Base-by-base conservation (phyloP, 148 eudicot genomes). In the Cornus florida region DNA sequence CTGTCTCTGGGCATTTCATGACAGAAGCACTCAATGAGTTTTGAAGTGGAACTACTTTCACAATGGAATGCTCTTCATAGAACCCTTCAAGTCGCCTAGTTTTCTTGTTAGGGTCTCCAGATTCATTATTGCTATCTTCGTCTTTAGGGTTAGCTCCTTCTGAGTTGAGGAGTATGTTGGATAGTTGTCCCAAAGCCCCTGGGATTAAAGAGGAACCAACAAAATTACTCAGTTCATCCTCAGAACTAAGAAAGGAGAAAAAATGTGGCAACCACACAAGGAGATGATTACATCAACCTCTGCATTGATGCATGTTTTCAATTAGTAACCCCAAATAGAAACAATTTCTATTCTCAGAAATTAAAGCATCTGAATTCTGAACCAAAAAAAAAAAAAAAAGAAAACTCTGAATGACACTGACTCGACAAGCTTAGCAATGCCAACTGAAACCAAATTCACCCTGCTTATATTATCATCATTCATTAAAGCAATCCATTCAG, bases 171-270 rank as follows among this genome's bases (percentile, higher is more conserved):
- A 90, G 70, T 68, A 92, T 75, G 77, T 81, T 85, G 11, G 98
- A 85, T 43, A 97, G 84, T 82, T 86, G 86, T 68, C 89, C 95
- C 67, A 87, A 77, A 73, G 88, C 71, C 71, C 90, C 98, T 93
- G 84, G 67, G 70, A 76, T 38, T 62, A 16, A 48, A 72, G 84
- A 73, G 70, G 71, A 83, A 62, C 31, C 71, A 72, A 78, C 41
- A 23, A 70, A 78, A 64, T 32, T 67, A 4, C 28, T 74, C 82
- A 77, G 72, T 67, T n/a, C 11, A 39, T 75, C 24, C 20, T 57
- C 28, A 72, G 38, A 22, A 10, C 38, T 24, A 64, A 20, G 12
- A 28, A 64, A 46, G 50, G 46, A 32, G 20, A n/a, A 77, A 69
- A 69, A 68, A 69, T 6, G 19, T 46, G 48, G 11, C 35, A 67